Evolutionary conservation across 306 rosid species (phyloP).

Genomic region (barrel medic (Medicago truncatula)): MtrunA17r5.0-ANR NC_053046.1:4689501-4690000

Average conservation of each 20-base stretch:
- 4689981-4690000: no score
- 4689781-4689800: background rate
- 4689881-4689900: background rate
- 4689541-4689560: background rate
- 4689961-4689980: no score
- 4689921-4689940: no score
- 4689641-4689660: background rate
- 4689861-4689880: no score
- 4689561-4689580: background rate
- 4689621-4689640: background rate
- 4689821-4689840: background rate
- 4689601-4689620: background rate
- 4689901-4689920: background rate
- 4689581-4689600: background rate
- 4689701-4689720: background rate
- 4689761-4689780: background rate
- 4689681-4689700: background rate
- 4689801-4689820: background rate
- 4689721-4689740: background rate
- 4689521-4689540: background rate
- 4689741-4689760: background rate
- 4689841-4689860: background rate
- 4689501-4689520: background rate
- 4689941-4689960: no score
- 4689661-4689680: background rate